Percentiles rank a stretch among this genome's conserved stretches.
Conservation (phyloP, 2,329 filamentous ascomycete genomes). For the Fusarium mundagurra region DNA sequence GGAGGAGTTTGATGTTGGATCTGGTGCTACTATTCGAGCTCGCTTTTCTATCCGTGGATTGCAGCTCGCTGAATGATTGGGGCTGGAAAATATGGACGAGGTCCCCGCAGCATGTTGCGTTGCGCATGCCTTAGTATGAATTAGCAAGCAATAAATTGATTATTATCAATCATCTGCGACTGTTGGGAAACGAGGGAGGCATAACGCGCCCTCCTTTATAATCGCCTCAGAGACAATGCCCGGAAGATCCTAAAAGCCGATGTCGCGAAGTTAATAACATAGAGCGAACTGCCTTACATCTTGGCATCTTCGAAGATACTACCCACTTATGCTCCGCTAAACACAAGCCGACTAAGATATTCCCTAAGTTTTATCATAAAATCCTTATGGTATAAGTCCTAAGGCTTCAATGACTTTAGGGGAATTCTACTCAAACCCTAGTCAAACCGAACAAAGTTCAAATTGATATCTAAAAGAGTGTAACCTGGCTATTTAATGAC, state of each 20-base stretch:
- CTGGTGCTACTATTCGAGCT: constrained; percentile 31
- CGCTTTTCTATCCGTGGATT: constrained; percentile 32
- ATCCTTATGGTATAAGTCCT: not conserved
- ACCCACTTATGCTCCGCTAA: too few species aligned
- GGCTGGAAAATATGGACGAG: accelerated
- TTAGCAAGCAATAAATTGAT: not conserved
- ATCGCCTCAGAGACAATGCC: too few species aligned
- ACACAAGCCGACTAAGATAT: too few species aligned
- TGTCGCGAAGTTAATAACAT: too few species aligned
- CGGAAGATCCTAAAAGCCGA: too few species aligned
- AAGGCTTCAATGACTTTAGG: not conserved
- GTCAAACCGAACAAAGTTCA: not conserved
- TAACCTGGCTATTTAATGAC: not conserved
- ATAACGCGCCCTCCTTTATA: too few species aligned
- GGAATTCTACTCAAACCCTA: accelerated
- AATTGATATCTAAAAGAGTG: not conserved
- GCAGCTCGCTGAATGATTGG: constrained; percentile 23
- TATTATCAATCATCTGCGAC: accelerated
- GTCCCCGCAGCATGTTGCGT: not conserved
- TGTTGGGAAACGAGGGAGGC: too few species aligned
- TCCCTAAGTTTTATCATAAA: too few species aligned
- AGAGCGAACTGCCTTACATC: too few species aligned
- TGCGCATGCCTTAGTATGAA: not conserved
- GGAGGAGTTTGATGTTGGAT: constrained; percentile 36
- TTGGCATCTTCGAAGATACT: too few species aligned